Base-by-base conservation (phyloP, 208 protist genomes). In the Acanthamoeba triangularis region DNA sequence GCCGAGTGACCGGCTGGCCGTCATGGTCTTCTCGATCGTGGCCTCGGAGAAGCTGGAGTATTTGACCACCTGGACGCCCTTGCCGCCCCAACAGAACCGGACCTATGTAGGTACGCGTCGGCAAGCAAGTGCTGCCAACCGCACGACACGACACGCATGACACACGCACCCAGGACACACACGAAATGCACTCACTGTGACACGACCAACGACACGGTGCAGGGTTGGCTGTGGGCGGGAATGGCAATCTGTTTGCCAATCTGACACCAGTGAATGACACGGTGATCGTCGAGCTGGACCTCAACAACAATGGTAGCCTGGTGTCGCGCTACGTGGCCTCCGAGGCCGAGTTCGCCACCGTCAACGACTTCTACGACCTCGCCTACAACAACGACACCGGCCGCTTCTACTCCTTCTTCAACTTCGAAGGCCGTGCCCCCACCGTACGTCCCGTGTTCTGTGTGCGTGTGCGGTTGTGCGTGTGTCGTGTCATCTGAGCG, bases 281-380 rank as follows among this genome's bases (percentile, higher is more conserved):
- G 65, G 65, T 72, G 65, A 72, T 72, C n/a, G 65, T 72, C 65
- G 65, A 72, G 23, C 30, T 72, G 7, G 65, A 72, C 65, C 49
- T 54, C 49, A 72, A 35, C 65, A 35, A 72, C 30, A 72, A 28
- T 11, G 65, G 65, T 11, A 35, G 65, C 65, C 23, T 72, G 65
- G 23, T n/a, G 30, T 8, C n/a, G 30, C 65, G 65, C 30, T 72
- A 72, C 65, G 65, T 72, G 14, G 65, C 30, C n/a, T 37, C n/a
- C 65, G n/a, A 3, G 20, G 20, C 65, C 14, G 65, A 72, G 10
- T 1, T 72, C n/a, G 11, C 23, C 65, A 14, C 30, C 10, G 10
- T 72, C 65, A 1, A 8, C 7, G 20, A 20, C 65, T 72, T 72
- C 30, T 72, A 72, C 23, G 65, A 72, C 65, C 30, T 72, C 10